Conservation (phyloP, 2,329 filamentous ascomycete genomes). For the Calonectria pteridis region DNA sequence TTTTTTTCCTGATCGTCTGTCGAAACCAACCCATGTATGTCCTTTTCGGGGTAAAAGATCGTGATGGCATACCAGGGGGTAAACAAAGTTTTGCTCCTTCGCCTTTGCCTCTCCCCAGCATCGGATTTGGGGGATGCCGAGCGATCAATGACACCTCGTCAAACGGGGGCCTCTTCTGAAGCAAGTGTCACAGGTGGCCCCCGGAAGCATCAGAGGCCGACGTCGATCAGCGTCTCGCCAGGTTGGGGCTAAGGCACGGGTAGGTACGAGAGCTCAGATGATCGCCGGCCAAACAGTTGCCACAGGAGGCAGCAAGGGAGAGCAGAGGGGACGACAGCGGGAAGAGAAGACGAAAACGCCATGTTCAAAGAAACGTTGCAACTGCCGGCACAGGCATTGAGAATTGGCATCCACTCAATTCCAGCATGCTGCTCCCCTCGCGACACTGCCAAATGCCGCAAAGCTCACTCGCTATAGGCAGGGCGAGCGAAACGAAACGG, state of each 20-base stretch:
- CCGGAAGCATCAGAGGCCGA: slow-evolving; percentile 10
- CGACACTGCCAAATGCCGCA: neutral
- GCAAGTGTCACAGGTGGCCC: slow-evolving; percentile 19
- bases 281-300: slow-evolving; percentile 13
- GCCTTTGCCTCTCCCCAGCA: neutral
- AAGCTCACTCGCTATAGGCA: neutral
- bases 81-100: neutral
- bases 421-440: neutral
- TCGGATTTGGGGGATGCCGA: neutral
- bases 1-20: neutral
- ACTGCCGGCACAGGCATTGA: neutral
- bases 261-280: slow-evolving; percentile 13
- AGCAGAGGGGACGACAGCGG: neutral
- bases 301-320: neutral
- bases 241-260: slow-evolving; percentile 21
- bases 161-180: neutral
- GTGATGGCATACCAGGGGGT: neutral
- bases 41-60: neutral
- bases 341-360: neutral
- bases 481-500: slow-evolving; percentile 11
- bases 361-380: neutral
- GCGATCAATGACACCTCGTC: neutral
- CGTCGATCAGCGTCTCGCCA: slow-evolving; percentile 19
- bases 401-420: neutral
- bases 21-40: neutral